Percentiles rank a stretch among this genome's conserved stretches.
Evolutionary conservation across 495 filamentous ascomycete species (phyloP).

Genomic region (Durotheca rogersii): DNA sequence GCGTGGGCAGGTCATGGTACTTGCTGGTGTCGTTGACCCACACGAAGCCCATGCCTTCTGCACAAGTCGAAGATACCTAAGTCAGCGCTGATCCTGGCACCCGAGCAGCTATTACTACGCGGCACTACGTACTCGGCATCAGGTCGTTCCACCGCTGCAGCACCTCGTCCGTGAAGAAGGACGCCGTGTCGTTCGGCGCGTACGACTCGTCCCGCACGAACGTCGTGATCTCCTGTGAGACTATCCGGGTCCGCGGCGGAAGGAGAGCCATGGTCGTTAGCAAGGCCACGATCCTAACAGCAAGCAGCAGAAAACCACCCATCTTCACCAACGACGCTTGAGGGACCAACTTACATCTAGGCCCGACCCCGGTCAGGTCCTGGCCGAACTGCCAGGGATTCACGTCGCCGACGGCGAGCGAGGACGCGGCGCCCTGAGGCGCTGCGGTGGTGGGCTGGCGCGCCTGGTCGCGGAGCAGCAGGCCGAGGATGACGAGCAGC

Average conservation of each 20-base stretch:
- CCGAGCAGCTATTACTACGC: too few species aligned
- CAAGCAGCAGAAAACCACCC: too few species aligned
- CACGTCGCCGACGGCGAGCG: too few species aligned
- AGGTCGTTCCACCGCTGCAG: constrained; percentile 47
- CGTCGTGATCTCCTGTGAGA: constrained; percentile 44
- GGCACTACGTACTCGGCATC: constrained; percentile 44
- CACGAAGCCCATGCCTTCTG: constrained; percentile 50
- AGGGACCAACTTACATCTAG: constrained; percentile 32
- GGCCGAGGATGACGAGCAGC: constrained; percentile 37
- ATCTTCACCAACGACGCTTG: too few species aligned
- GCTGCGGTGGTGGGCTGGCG: constrained; percentile 13
- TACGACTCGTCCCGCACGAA: constrained; percentile 46
- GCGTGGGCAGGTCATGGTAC: constrained; percentile 49
- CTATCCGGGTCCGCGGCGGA: too few species aligned
- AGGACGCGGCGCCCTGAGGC: too few species aligned
- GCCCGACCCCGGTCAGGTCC: constrained; percentile 45
- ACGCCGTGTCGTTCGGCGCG: constrained; percentile 48
- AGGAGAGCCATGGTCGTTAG: too few species aligned
- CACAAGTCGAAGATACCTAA: background rate
- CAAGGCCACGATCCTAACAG: too few species aligned
- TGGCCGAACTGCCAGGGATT: constrained; percentile 42
- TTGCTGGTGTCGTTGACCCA: constrained; percentile 46
- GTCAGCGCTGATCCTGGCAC: too few species aligned
- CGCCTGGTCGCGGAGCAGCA: constrained; percentile 38
- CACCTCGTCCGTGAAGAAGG: constrained; percentile 47